Conservation (phyloP, 768 basidiomycete genomes). For the Rhodotorula kratochvilovae region DNA sequence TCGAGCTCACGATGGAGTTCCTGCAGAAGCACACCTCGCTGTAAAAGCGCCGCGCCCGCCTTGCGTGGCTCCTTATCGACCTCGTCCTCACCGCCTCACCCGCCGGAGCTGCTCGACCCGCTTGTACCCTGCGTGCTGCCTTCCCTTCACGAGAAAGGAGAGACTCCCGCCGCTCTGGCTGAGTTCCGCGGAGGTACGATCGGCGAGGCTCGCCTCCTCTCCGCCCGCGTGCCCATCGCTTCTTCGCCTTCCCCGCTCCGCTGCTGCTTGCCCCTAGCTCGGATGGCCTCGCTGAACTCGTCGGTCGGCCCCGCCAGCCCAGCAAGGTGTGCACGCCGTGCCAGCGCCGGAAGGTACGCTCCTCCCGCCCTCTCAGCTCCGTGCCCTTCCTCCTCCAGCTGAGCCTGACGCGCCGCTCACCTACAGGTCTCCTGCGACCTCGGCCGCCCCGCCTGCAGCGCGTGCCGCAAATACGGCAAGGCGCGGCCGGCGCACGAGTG, state of each 20-base stretch:
- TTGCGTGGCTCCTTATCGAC: neutral
- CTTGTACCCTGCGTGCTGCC: no score
- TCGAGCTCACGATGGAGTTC: slow-evolving; percentile 42
- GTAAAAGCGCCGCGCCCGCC: slow-evolving; percentile 6
- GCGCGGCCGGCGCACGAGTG: neutral
- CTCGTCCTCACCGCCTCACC: neutral
- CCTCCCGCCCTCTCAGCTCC: no score
- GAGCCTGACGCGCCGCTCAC: no score
- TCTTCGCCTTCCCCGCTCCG: no score
- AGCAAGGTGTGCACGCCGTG: neutral
- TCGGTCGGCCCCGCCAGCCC: no score
- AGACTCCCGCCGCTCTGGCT: no score
- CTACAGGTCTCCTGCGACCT: slow-evolving; percentile 16
- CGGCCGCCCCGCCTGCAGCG: neutral
- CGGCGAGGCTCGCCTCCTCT: no score
- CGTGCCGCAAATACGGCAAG: neutral
- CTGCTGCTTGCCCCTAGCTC: neutral
- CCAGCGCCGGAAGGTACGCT: neutral
- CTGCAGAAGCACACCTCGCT: slow-evolving; percentile 29
- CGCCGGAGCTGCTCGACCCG: no score
- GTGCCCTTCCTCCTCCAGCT: no score
- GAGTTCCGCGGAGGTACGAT: no score
- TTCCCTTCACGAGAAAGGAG: no score
- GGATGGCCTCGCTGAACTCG: neutral
- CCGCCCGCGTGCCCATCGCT: no score